Evolutionary conservation across 768 basidiomycete species (phyloP).

Genomic region (Naganishia kalamii): DNA sequence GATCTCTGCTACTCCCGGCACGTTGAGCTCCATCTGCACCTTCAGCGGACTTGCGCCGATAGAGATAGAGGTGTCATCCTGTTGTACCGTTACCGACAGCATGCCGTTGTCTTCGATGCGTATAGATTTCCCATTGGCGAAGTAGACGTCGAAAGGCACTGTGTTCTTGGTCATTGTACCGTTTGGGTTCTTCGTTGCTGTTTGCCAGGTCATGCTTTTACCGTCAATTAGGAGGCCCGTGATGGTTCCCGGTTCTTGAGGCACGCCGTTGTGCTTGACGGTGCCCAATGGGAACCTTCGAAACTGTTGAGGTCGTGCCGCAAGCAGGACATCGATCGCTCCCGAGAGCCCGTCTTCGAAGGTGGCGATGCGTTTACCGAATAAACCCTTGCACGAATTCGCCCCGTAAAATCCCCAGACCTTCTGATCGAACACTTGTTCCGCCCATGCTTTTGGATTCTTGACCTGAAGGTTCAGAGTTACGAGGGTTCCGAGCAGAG

Average conservation of each 20-base stretch:
- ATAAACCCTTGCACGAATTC: not conserved
- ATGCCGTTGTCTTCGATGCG: not conserved
- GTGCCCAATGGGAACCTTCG: not conserved
- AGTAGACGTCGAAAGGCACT: not conserved
- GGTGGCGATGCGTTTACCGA: not conserved
- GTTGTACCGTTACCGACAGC: not conserved
- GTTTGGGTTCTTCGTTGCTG: not conserved
- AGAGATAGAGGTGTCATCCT: not conserved
- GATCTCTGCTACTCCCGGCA: not conserved
- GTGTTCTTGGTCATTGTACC: not conserved
- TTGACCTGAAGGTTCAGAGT: not conserved
- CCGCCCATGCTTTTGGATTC: not conserved
- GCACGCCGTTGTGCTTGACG: not conserved
- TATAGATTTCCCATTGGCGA: not conserved
- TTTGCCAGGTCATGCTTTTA: slow-evolving; percentile 1
- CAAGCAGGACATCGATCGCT: not conserved
- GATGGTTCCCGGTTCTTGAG: not conserved
- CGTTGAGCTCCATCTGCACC: not conserved
- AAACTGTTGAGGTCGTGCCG: not conserved
- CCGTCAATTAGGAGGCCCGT: not conserved
- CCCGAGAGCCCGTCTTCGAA: not conserved
- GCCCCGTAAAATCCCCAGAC: not conserved
- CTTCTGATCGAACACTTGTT: not conserved
- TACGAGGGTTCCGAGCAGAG: not conserved
- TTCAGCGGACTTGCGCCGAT: not conserved